These are phyloP conservation scores for Cladosporium cucumerinum DNA, from an alignment of 2,329 filamentous ascomycete species.

Conservation along the genomic window DNA sequence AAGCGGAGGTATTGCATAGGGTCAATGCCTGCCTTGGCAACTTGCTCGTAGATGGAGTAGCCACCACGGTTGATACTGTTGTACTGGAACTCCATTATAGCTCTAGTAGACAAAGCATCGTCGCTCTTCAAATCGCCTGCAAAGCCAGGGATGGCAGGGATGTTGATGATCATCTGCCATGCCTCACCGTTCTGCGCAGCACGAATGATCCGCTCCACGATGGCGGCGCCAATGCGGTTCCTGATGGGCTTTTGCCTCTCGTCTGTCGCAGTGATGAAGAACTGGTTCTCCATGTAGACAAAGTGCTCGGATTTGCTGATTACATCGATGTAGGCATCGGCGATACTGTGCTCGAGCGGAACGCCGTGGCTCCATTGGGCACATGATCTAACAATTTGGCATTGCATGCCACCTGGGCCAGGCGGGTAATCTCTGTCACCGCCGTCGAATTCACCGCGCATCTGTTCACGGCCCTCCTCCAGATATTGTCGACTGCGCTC, in stretches of 20 bases:
- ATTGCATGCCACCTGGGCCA: conserved; percentile 66
- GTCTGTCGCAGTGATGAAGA: conserved; percentile 80
- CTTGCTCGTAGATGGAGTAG: conserved; percentile 70
- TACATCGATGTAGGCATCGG: conserved; percentile 90
- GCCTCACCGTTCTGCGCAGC: conserved; percentile 63
- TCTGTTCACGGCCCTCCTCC: conserved; percentile 25
- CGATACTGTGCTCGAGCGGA: conserved; percentile 73
- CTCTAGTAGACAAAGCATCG: conserved; percentile 70
- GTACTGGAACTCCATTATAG: conserved; percentile 89
- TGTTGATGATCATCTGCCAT: conserved; percentile 73
- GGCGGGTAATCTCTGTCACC: conserved; percentile 26
- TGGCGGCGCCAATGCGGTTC: conserved; percentile 75
- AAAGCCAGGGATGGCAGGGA: conserved; percentile 78
- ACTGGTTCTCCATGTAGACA: conserved; percentile 98
- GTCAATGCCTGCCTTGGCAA: conserved; percentile 64
- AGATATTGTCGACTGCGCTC: conserved; percentile 26
- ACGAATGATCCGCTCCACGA: conserved; percentile 72
- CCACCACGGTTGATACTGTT: conserved; percentile 73
- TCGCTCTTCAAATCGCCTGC: conserved; percentile 74
- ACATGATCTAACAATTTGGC: conserved; percentile 68
- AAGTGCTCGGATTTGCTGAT: conserved; percentile 96
- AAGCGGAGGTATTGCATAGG: conserved; percentile 73
- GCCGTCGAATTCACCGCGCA: conserved; percentile 21
- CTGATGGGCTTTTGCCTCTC: conserved; percentile 67
- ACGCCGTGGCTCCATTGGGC: conserved; percentile 58